Evolutionary conservation across 163 green algal genomes (phyloP), one percentile per base, ranked within the genome.

Genomic region (Scenedesmus sp.): DNA sequence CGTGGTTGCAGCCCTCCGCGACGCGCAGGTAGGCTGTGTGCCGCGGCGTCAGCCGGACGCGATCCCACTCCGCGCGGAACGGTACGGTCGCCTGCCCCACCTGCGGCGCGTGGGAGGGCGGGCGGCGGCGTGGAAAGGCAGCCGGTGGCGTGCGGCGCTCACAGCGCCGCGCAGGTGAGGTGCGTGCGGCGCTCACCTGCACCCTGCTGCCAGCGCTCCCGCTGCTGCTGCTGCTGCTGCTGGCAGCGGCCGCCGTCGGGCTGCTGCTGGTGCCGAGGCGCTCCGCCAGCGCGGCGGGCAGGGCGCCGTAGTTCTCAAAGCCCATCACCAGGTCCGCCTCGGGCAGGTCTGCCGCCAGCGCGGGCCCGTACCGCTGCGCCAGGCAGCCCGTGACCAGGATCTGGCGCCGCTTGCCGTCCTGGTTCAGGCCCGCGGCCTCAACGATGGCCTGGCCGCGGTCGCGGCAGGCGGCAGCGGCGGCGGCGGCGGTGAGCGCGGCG

Each of bases 1-100:
- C 87, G 82, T 97, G 94, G 84, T 94, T 92, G 89, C 94, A 98
- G 13, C 94, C 94, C 81, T 98, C 94, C 4, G 93, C 93, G 39
- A 98, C 93, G 6, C 94, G 85, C 67, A 98, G 85, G 80, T 98
- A 98, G 7, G 93, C 93, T 15, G 84, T 92, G 87, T 98, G 94
- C 5, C 48, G 57, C 0, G 93, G 91, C 1, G 92, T 97, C 14
- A 98, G 84, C 5, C 93, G 86, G 51, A 28, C n/a, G 18, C 91
- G 84, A 42, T 94, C 83, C 70, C 75, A 90, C 81, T 98, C 94
- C 24, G 84, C 77, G 0, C 93, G 80, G 84, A 98, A 98, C 3
- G 91, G 87, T 39, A 97, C 88, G 2, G 93, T 95, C 28, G 93
- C 86, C 7, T 84, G 81, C n/a, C 94, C 94, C 7, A 98, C 93